Evolutionary conservation across 306 rosid species (phyloP).

Genomic region (Prosopis cineraria): DNA sequence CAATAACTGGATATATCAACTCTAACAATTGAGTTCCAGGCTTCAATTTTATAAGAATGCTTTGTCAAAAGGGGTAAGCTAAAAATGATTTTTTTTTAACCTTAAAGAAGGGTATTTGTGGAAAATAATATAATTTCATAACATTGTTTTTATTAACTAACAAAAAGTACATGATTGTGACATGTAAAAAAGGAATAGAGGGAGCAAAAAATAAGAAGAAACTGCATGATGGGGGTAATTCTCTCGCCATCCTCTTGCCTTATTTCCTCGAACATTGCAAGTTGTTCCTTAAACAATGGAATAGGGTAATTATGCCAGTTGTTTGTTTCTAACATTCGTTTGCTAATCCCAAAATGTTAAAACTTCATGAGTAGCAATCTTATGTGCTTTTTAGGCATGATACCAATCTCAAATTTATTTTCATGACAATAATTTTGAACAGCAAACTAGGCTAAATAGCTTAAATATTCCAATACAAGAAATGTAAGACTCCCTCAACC

Average conservation of each 20-base stretch:
- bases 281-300: background rate
- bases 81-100: too few species aligned
- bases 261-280: background rate
- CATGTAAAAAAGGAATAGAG: background rate
- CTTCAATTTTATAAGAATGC: too few species aligned
- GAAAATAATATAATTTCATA: too few species aligned
- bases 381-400: constrained; percentile 4
- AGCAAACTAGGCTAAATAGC: background rate
- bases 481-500: constrained; percentile 2
- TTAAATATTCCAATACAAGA: constrained; percentile 4
- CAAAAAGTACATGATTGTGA: too few species aligned
- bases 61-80: too few species aligned
- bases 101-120: too few species aligned
- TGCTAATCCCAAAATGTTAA: constrained; percentile 7
- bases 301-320: constrained; percentile 7
- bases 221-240: constrained; percentile 3
- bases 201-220: background rate
- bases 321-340: background rate
- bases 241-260: constrained; percentile 8
- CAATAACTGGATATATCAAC: background rate
- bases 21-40: too few species aligned
- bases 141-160: background rate
- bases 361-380: background rate
- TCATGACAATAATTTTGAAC: background rate
- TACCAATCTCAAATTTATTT: background rate